A percentile compares a stretch with the other conserved stretches of the same genome.
phyloP scores from a whole-genome alignment of 441 rosid species.

The Aquilaria agallochum region DNA sequence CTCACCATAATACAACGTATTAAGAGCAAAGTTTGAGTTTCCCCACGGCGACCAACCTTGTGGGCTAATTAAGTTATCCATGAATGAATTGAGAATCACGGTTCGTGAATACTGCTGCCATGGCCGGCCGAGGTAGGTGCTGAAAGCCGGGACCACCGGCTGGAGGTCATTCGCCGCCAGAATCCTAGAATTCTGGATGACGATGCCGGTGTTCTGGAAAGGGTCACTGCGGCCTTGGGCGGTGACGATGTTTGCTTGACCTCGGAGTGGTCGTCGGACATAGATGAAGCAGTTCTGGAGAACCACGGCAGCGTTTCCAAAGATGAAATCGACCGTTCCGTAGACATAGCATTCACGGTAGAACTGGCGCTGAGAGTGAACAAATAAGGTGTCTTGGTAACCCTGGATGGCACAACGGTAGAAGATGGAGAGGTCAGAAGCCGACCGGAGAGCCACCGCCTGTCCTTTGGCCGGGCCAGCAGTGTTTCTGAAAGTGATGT shows the following conservation, averaged over 20 bases:
- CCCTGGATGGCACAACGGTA: constrained; percentile 76
- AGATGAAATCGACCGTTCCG: constrained; percentile 84
- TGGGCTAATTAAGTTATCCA: constrained; percentile 46
- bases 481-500: constrained; percentile 70
- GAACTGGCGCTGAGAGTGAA: constrained; percentile 77
- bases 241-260: constrained; percentile 53
- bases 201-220: constrained; percentile 62
- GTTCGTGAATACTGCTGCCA: constrained; percentile 68
- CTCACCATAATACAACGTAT: constrained; percentile 57
- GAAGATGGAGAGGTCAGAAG: constrained; percentile 86
- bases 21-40: constrained; percentile 47
- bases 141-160: constrained; percentile 28
- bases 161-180: constrained; percentile 44
- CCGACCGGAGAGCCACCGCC: constrained; percentile 88
- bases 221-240: constrained; percentile 72
- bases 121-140: constrained; percentile 70
- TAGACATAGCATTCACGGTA: constrained; percentile 71
- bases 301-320: constrained; percentile 71
- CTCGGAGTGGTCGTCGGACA: constrained; percentile 38
- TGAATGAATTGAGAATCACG: constrained; percentile 39
- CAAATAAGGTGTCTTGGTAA: constrained; percentile 83
- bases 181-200: constrained; percentile 58
- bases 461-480: constrained; percentile 78
- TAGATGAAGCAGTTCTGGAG: constrained; percentile 64
- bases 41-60: constrained; percentile 68